phyloP scores from a whole-genome alignment of 495 filamentous ascomycete species.

The Poronia punctata region DNA sequence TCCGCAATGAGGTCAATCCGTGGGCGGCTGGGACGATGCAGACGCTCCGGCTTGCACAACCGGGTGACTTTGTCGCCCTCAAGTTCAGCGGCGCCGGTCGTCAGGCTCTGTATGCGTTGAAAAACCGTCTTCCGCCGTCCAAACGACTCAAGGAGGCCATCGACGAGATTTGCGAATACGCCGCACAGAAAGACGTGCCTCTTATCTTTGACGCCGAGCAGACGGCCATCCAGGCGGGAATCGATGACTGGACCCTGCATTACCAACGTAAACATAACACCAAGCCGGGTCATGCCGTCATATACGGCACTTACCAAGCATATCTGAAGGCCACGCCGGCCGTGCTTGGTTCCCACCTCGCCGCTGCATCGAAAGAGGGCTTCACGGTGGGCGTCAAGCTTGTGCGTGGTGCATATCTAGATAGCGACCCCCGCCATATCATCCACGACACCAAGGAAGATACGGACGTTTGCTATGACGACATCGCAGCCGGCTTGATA shows the following conservation, averaged over 20 bases:
- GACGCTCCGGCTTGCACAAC: constrained; percentile 64
- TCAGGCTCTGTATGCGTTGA: constrained; percentile 61
- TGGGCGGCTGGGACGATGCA: constrained; percentile 72
- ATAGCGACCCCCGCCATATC: constrained; percentile 66
- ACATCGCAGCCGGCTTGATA: constrained; percentile 31
- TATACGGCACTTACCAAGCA: constrained; percentile 72
- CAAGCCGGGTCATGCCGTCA: constrained; percentile 35
- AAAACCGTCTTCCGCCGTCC: constrained; percentile 50
- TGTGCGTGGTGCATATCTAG: constrained; percentile 85
- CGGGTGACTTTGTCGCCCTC: constrained; percentile 79
- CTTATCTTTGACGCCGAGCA: constrained; percentile 93
- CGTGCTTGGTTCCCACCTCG: constrained; percentile 61
- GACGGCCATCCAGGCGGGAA: constrained; percentile 68
- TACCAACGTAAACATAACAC: constrained; percentile 77
- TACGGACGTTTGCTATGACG: constrained; percentile 49
- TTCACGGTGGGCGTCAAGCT: constrained; percentile 86
- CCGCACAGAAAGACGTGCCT: constrained; percentile 58
- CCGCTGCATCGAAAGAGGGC: constrained; percentile 54
- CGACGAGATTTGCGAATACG: constrained; percentile 67
- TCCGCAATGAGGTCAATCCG: constrained; percentile 55
- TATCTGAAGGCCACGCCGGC: constrained; percentile 69
- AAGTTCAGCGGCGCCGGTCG: constrained; percentile 91
- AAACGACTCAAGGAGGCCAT: constrained; percentile 62
- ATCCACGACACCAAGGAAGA: constrained; percentile 76
- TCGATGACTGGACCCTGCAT: constrained; percentile 75